These are phyloP conservation scores for Kodamaea anthophila DNA, from an alignment of 1,139 yeast species.

Conservation along the genomic window DNA sequence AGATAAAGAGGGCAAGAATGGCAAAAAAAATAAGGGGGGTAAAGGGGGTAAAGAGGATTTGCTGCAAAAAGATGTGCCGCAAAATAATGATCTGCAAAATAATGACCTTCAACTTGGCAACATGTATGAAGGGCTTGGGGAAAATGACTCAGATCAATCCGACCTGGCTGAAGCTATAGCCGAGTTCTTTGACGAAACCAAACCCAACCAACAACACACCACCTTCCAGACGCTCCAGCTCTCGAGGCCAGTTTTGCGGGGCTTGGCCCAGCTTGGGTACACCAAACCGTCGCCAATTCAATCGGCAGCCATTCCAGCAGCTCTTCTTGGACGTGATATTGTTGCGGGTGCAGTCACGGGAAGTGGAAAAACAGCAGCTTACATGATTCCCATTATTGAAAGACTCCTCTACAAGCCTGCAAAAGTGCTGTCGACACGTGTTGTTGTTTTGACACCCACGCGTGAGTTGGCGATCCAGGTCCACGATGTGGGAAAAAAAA, in stretches of 20 bases:
- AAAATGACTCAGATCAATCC: too few species aligned
- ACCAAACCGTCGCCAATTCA: conserved; percentile 89
- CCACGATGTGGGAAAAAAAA: conserved; percentile 82
- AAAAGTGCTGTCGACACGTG: conserved; percentile 81
- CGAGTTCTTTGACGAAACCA: conserved; percentile 53
- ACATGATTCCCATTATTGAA: conserved; percentile 91
- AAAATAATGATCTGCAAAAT: not conserved
- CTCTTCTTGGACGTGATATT: conserved; percentile 84
- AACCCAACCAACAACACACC: conserved; percentile 43
- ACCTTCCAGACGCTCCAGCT: conserved; percentile 73
- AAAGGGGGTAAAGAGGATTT: conserved; percentile 16
- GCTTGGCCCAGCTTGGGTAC: conserved; percentile 75
- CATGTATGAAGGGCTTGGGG: conserved; percentile 16
- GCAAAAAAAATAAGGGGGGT: too few species aligned
- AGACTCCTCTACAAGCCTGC: conserved; percentile 85
- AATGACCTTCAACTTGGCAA: conserved; percentile 10
- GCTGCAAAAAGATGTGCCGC: not conserved
- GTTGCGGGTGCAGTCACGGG: conserved; percentile 99
- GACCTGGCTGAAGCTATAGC: conserved; percentile 73
- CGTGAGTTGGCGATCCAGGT: conserved; percentile 98
- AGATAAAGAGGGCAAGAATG: conserved; percentile 24
- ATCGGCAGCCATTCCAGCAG: conserved; percentile 88
- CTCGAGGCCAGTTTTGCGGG: conserved; percentile 86
- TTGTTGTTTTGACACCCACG: conserved; percentile 86
- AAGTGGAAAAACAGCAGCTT: conserved; percentile 98